A percentile compares a stretch with the other conserved stretches of the same genome.
Conservation (phyloP, 306 rosid genomes). For the Trifolium pratense region DNA sequence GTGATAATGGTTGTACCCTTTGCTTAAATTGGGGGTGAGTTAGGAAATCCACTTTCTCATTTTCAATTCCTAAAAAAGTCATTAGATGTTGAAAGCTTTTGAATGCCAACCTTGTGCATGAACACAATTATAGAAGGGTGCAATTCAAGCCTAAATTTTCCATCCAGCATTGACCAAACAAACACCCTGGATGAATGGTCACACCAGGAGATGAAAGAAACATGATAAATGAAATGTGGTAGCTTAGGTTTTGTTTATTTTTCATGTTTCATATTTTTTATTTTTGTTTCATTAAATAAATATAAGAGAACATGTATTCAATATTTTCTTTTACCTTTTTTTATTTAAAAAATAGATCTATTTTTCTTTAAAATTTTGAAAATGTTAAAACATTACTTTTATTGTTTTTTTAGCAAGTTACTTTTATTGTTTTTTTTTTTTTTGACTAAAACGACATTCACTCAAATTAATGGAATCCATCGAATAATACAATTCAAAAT, state of each 20-base stretch:
- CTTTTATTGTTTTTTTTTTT: too few species aligned
- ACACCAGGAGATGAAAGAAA: constrained; percentile 15
- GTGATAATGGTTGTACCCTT: constrained; percentile 19
- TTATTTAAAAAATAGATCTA: too few species aligned
- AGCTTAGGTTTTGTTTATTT: background rate
- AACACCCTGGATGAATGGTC: constrained; percentile 27
- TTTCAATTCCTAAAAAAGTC: constrained; percentile 21
- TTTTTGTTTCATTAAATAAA: too few species aligned
- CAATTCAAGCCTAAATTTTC: constrained; percentile 10
- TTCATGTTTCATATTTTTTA: background rate
- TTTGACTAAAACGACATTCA: too few species aligned
- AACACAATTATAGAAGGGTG: background rate
- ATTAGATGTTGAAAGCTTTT: constrained; percentile 25
- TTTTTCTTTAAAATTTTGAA: too few species aligned
- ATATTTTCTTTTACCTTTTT: too few species aligned
- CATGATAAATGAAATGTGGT: background rate
- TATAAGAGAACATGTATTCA: too few species aligned
- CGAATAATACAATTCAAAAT: too few species aligned
- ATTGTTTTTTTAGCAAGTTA: too few species aligned
- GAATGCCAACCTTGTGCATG: constrained; percentile 19
- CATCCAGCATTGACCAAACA: constrained; percentile 17
- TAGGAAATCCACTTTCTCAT: constrained; percentile 20
- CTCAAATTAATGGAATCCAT: too few species aligned
- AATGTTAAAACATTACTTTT: too few species aligned
- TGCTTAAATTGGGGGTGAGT: constrained; percentile 23